A percentile compares a stretch with the other conserved stretches of the same genome.
Evolutionary conservation across 225 moss, liverwort and hornwort species (phyloP).

Genomic region (Rhytidiadelphus loreus): DNA sequence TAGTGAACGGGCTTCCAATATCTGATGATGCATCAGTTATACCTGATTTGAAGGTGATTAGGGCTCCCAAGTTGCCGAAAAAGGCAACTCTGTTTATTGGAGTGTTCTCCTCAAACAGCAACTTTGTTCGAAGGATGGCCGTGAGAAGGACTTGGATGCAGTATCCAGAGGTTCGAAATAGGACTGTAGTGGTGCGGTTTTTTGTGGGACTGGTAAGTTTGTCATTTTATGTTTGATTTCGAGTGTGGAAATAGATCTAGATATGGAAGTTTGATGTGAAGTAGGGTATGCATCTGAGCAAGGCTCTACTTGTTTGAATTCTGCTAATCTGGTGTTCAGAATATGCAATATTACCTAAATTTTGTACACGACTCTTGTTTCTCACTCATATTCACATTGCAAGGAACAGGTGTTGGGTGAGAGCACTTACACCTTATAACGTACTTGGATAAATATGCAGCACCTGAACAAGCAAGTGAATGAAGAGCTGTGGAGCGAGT

Average conservation of each 20-base stretch:
- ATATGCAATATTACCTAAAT: not conserved
- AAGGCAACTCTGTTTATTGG: conserved; percentile 59
- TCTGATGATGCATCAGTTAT: conserved; percentile 53
- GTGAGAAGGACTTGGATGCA: conserved; percentile 98
- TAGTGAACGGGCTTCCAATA: conserved; percentile 78
- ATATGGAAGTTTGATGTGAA: not conserved
- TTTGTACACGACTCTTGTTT: not conserved
- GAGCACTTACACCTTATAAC: not conserved
- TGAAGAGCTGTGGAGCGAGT: conserved; percentile 80
- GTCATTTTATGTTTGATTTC: not conserved
- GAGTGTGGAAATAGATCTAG: not conserved
- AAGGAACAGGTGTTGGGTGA: not conserved
- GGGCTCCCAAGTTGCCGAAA: conserved; percentile 58
- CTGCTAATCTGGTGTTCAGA: not conserved
- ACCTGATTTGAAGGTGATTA: conserved; percentile 52
- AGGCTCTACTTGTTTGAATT: not conserved
- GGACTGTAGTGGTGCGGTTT: conserved; percentile 88
- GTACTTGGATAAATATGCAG: conserved; percentile 39
- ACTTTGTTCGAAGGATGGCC: conserved; percentile 90
- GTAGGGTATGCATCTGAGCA: not conserved
- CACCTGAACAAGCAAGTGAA: conserved; percentile 85
- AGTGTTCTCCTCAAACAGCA: conserved; percentile 80
- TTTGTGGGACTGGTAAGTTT: conserved; percentile 89
- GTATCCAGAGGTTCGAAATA: conserved; percentile 64
- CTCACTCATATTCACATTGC: not conserved